phyloP scores from a whole-genome alignment of 306 rosid species.

The Prunus mume region DNA sequence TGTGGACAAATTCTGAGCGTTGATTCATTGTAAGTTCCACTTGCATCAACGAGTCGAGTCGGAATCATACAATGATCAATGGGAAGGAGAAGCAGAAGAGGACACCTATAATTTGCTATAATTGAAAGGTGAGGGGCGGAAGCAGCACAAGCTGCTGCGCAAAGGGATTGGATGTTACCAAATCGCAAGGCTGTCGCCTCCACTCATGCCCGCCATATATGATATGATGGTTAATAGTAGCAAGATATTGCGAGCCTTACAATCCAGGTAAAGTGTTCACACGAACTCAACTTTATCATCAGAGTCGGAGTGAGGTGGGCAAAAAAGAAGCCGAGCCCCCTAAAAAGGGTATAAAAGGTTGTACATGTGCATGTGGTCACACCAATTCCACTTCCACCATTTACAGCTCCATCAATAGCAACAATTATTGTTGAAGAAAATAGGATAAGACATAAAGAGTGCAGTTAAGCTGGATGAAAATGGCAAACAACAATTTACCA shows the following conservation, averaged over 20 bases:
- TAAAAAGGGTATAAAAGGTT: neutral
- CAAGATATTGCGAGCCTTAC: constrained; percentile 30
- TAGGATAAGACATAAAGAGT: neutral
- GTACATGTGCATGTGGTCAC: neutral
- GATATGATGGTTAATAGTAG: neutral
- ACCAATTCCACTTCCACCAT: constrained; percentile 14
- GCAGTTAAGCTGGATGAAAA: neutral
- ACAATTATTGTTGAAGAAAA: neutral
- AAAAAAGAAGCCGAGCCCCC: neutral
- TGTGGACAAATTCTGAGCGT: no score
- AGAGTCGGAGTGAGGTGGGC: constrained; percentile 10
- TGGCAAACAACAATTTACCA: neutral
- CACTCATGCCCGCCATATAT: constrained; percentile 20
- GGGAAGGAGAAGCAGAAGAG: neutral
- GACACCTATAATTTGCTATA: neutral
- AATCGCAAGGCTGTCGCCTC: constrained; percentile 58
- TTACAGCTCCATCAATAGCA: constrained; percentile 14
- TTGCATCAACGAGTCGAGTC: no score
- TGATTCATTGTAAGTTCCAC: no score
- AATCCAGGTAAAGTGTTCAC: constrained; percentile 38
- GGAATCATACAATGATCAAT: no score
- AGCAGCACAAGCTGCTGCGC: neutral
- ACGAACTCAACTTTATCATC: constrained; percentile 15
- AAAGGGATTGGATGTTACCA: constrained; percentile 31
- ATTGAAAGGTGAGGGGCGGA: neutral